Evolutionary conservation across 192 early-diverging fungal species (phyloP).

Genomic region (Mortierella claussenii): DNA sequence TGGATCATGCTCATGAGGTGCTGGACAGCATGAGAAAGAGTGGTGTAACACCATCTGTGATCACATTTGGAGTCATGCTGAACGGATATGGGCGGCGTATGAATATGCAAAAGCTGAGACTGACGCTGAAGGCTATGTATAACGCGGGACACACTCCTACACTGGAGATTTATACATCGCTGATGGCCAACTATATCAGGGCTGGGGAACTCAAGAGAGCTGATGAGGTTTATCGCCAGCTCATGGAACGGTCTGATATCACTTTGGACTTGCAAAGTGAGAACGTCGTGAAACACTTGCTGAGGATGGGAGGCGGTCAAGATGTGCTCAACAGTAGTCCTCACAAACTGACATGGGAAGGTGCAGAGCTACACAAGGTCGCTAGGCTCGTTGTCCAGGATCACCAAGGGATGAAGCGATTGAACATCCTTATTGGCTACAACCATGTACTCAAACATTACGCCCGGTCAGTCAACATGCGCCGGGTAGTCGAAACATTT

Average conservation of each 20-base stretch:
- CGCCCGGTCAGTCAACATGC: constrained; percentile 8
- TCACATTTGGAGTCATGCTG: constrained; percentile 25
- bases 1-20: constrained; percentile 44
- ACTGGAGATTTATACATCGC: constrained; percentile 38
- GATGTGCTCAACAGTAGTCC: not conserved
- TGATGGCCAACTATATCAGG: constrained; percentile 39
- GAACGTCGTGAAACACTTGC: constrained; percentile 29
- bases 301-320: constrained; percentile 5
- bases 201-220: constrained; percentile 22
- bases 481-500: constrained; percentile 11
- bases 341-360: not conserved
- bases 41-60: constrained; percentile 6
- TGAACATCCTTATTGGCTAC: constrained; percentile 9
- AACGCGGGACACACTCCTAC: constrained; percentile 12
- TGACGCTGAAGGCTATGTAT: constrained; percentile 8
- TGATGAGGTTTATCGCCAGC: constrained; percentile 14
- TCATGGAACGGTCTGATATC: constrained; percentile 12
- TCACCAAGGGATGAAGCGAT: not conserved
- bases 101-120: constrained; percentile 21
- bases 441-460: constrained; percentile 32
- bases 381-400: not conserved
- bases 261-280: constrained; percentile 8
- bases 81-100: constrained; percentile 41
- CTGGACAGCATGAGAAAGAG: constrained; percentile 30
- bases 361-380: not conserved